Evolutionary conservation across 768 basidiomycete species (phyloP), one percentile per base, ranked within the genome.

Genomic region (Lentinus tigrinus): DNA sequence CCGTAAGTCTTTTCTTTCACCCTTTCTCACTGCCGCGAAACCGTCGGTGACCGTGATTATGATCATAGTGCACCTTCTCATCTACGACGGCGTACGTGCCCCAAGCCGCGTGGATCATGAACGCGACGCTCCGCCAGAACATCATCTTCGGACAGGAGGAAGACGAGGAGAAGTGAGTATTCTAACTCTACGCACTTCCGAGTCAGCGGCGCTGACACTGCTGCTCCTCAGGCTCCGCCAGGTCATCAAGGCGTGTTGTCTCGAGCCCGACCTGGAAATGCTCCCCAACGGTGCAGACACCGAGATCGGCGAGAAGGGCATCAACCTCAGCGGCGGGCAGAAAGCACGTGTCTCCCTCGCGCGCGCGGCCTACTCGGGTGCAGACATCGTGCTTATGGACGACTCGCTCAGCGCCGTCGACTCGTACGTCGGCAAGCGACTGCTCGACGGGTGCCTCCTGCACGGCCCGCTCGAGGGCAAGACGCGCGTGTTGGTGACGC

Each of bases 401-500:
- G 92, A 95, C 67, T 88, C 91, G 16, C 79, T 93, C 34, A 84
- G 85, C 36, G 90, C 91, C 0, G 85, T 93, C 8, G 91, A 93
- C 61, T 83, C 89, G 0, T 84, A 88, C 62, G 90, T 92, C 4
- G 86, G 87, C 10, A 84, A 85, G 62, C 89, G 24, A 31, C 59
- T 78, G 19, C 60, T 78, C 5, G 71, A 78, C 37, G 57, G 72
- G 28, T 75, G 74, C 47, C 62, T 79, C 10, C 56, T 66, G 39
- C 52, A 53, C 26, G 67, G 73, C 1, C 70, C 73, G 11, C 60
- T 74, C 4, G 58, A 63, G 3, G 57, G 65, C 47, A 91, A 91
- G 69, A 95, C 94, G 4, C 81, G 91, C 19, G 78, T 97, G 46
- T 83, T 97, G 46, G 93, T 95, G 37, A 97, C 94, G 0, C 93